Evolutionary conservation across 371 early-diverging fungal genomes (phyloP).

Genomic region (Mucor plumbeus): DNA sequence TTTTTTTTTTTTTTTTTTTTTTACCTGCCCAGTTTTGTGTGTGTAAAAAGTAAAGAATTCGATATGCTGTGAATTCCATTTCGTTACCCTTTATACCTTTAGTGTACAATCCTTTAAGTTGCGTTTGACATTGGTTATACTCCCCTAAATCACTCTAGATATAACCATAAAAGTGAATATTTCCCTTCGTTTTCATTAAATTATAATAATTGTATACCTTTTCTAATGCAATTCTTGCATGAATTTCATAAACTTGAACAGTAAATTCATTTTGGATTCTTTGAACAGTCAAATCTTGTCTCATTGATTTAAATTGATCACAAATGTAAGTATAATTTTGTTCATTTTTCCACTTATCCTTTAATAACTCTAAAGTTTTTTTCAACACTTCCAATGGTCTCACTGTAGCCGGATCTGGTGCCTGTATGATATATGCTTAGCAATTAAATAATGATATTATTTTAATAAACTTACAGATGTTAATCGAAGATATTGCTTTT

Average conservation of each 20-base stretch:
- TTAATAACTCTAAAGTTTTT: conserved; percentile 77
- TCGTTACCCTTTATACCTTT: conserved; percentile 68
- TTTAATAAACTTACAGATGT: conserved; percentile 66
- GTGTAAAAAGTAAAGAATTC: conserved; percentile 87
- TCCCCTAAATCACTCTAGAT: conserved; percentile 90
- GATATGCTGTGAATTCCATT: conserved; percentile 91
- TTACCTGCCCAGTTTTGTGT: conserved; percentile 86
- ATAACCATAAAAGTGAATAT: not conserved
- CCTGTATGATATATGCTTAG: conserved; percentile 43
- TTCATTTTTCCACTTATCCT: conserved; percentile 79
- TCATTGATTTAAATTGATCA: conserved; percentile 93
- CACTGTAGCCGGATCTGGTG: conserved; percentile 91
- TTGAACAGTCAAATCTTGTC: conserved; percentile 97
- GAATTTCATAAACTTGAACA: conserved; percentile 91
- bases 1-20: too few relatives aligned
- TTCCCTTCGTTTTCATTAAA: not conserved
- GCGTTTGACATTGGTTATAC: conserved; percentile 96
- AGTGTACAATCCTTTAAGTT: conserved; percentile 83
- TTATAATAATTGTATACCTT: conserved; percentile 52
- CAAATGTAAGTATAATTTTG: conserved; percentile 91
- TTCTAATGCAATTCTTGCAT: conserved; percentile 94
- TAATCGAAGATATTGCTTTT: conserved; percentile 89
- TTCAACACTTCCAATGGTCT: conserved; percentile 82
- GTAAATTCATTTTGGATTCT: conserved; percentile 90
- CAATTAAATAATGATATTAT: not conserved